Evolutionary conservation across 78 protist species (phyloP).

Genomic region (Protostelium mycophagum): DNA sequence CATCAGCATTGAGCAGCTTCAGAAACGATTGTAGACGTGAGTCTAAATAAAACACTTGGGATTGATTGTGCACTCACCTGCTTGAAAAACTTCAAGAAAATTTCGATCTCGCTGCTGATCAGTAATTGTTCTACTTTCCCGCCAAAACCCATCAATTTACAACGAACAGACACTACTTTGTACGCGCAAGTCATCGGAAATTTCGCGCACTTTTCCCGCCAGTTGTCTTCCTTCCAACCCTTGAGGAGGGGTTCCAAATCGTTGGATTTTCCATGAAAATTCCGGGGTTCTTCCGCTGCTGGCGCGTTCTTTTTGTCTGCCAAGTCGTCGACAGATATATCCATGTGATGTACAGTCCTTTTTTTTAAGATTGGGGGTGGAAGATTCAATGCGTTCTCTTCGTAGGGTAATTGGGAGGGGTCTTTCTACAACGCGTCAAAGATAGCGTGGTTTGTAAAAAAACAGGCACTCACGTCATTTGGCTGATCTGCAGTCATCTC

Average conservation of each 20-base stretch:
- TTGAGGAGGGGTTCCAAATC: background rate
- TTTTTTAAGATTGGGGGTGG: background rate
- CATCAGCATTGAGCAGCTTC: background rate
- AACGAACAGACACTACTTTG: background rate
- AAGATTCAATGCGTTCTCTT: background rate
- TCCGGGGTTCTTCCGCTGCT: background rate
- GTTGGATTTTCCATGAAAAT: background rate
- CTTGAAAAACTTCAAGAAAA: background rate
- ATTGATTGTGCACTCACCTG: background rate
- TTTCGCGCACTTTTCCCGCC: background rate
- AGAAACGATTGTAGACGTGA: too few species aligned
- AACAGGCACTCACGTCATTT: background rate
- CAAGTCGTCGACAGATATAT: background rate
- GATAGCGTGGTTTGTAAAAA: background rate
- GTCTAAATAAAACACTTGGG: too few species aligned
- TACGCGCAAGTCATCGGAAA: background rate
- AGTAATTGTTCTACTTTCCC: background rate
- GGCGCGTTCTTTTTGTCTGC: background rate
- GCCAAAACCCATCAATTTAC: background rate
- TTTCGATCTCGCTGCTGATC: background rate
- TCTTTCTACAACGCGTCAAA: too few species aligned
- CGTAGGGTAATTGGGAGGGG: too few species aligned
- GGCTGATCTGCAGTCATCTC: background rate
- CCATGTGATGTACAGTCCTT: background rate
- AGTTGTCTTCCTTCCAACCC: background rate